phyloP scores from a whole-genome alignment of 31 red algal species.

The Asparagopsis taxiformis region DNA sequence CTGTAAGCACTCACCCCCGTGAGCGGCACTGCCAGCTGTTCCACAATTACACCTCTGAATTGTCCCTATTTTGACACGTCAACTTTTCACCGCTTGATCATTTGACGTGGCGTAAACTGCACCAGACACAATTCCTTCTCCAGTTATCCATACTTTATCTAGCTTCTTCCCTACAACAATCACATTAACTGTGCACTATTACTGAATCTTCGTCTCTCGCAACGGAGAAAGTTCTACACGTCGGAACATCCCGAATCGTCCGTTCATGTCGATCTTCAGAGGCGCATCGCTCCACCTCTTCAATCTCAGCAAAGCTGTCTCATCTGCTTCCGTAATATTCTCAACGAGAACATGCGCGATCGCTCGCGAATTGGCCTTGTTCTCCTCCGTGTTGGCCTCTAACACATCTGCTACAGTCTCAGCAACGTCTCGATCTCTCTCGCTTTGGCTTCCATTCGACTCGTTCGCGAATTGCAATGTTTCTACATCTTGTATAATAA shows the following conservation, averaged over 20 bases:
- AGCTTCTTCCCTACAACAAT: too few relatives aligned
- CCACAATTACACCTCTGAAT: too few relatives aligned
- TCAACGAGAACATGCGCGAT: constrained; percentile 71
- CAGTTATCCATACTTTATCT: too few relatives aligned
- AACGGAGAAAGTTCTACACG: constrained; percentile 65
- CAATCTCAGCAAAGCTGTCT: constrained; percentile 60
- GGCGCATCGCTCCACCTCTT: constrained; percentile 57
- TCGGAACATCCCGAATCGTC: constrained; percentile 69
- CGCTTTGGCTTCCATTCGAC: not conserved
- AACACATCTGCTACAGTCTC: constrained; percentile 18
- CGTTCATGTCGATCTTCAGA: constrained; percentile 63
- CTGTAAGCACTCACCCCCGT: too few relatives aligned
- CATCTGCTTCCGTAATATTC: constrained; percentile 18
- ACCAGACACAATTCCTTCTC: too few relatives aligned
- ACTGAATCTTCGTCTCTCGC: constrained; percentile 35
- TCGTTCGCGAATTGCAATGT: not conserved
- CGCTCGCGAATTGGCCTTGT: not conserved
- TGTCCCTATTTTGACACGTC: too few relatives aligned
- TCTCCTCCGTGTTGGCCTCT: constrained; percentile 21
- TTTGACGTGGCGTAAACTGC: too few relatives aligned
- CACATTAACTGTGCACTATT: too few relatives aligned
- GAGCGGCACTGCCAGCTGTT: too few relatives aligned
- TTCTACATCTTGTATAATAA: constrained; percentile 65
- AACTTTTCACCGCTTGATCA: too few relatives aligned
- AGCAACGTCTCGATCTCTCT: not conserved